Evolutionary conservation across 176 grass and related monocot species (phyloP).

Genomic region (Aegilops sharonensis): DNA sequence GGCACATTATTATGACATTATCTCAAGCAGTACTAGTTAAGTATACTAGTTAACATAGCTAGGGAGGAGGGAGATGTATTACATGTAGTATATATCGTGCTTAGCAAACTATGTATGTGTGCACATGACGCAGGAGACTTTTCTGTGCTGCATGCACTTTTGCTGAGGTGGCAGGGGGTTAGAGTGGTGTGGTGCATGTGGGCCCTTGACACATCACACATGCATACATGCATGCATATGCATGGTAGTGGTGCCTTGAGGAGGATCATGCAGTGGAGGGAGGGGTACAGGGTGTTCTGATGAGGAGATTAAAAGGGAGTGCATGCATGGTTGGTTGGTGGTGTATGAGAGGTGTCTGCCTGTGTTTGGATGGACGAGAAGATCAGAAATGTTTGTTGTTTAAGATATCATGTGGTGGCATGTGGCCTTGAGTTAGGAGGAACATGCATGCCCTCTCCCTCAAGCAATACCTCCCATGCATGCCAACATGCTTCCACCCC

Average conservation of each 20-base stretch:
- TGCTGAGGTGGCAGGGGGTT: slow-evolving; percentile 32
- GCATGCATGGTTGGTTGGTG: slow-evolving; percentile 33
- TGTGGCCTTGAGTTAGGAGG: slow-evolving; percentile 43
- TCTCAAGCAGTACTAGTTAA: background rate
- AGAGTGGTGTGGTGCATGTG: background rate
- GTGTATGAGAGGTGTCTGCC: background rate
- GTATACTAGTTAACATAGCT: background rate
- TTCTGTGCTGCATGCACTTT: background rate
- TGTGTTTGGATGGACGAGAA: background rate
- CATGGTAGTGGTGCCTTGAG: background rate
- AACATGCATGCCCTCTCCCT: slow-evolving; percentile 27
- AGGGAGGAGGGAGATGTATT: background rate
- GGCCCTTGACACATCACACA: slow-evolving; percentile 8
- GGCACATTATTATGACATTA: background rate
- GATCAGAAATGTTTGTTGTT: background rate
- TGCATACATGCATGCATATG: background rate
- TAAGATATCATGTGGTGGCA: slow-evolving; percentile 46
- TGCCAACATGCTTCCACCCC: background rate
- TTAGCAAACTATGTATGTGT: background rate
- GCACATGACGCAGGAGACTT: slow-evolving; percentile 26
- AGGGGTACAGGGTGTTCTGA: slow-evolving; percentile 44
- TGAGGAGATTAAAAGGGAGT: slow-evolving; percentile 19
- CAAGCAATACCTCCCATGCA: slow-evolving; percentile 35
- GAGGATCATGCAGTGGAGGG: slow-evolving; percentile 6
- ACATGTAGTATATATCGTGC: background rate